These are phyloP conservation scores for Pyrus pyrifolia DNA, from an alignment of 306 rosid genomes.

Conservation along the genomic window DNA sequence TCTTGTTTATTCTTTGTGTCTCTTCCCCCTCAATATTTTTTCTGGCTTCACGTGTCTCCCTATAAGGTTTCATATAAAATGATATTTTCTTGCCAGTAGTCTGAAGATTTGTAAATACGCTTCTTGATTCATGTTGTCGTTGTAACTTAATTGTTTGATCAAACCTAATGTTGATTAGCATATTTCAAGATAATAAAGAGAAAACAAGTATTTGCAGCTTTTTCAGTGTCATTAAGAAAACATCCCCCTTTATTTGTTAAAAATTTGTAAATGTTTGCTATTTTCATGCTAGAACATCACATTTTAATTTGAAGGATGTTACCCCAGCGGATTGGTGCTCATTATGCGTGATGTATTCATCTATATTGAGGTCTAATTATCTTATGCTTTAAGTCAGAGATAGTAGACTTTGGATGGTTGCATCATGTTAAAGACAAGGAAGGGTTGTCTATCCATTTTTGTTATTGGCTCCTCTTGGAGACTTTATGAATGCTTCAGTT, in stretches of 20 bases:
- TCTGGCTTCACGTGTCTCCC: background rate
- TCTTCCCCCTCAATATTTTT: background rate
- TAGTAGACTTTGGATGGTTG: background rate
- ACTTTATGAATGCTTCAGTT: background rate
- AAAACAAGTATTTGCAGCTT: background rate
- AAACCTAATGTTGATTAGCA: background rate
- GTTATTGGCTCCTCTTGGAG: background rate
- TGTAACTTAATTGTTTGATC: background rate
- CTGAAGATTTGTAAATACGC: background rate
- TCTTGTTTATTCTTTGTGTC: background rate
- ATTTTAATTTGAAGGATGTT: background rate
- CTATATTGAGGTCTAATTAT: background rate
- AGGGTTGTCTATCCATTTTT: background rate
- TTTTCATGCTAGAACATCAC: background rate
- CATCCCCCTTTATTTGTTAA: background rate
- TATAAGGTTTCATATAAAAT: background rate
- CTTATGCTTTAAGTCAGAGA: background rate
- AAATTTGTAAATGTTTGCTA: background rate
- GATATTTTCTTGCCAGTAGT: background rate
- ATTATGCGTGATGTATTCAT: background rate
- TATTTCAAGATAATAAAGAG: background rate
- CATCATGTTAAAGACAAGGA: background rate
- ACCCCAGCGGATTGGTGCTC: background rate
- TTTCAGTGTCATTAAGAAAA: background rate
- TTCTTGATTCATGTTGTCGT: background rate